phyloP scores from a whole-genome alignment of 495 filamentous ascomycete species.

The Annulohypoxylon nitens region DNA sequence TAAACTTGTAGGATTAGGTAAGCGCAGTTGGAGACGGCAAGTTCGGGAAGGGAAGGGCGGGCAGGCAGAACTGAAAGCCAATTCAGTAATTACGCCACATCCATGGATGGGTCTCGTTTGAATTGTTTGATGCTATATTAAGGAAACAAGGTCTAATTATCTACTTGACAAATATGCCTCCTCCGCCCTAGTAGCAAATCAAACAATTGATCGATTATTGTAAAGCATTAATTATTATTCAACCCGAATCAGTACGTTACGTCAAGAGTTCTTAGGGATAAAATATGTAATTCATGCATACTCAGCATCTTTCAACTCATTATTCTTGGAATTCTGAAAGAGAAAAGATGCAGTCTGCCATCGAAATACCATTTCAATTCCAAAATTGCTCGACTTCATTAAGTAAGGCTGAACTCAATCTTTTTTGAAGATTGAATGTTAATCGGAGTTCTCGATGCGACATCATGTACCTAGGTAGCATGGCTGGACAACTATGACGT shows the following conservation, averaged over 20 bases:
- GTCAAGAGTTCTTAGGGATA: no score
- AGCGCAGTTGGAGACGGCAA: background rate
- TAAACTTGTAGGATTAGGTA: background rate
- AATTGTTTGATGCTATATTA: background rate
- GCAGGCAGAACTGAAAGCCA: no score
- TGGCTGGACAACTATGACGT: constrained; percentile 27
- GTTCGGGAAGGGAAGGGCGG: no score
- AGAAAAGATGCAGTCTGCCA: background rate
- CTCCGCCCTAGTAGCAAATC: background rate
- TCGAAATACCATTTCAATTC: background rate
- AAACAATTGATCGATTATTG: background rate
- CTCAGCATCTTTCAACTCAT: no score
- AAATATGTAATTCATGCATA: background rate
- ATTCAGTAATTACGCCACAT: no score
- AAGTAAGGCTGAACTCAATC: constrained; percentile 35
- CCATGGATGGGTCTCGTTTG: no score
- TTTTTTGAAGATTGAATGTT: constrained; percentile 4
- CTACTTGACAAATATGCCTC: background rate
- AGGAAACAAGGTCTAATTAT: background rate
- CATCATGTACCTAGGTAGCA: constrained; percentile 10
- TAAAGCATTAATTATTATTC: no score
- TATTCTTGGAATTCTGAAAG: no score
- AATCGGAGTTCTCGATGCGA: constrained; percentile 18
- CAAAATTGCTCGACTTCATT: constrained; percentile 13
- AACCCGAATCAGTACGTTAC: background rate